Evolutionary conservation across 441 rosid genomes (phyloP).

Genomic region (Syzygium syzygioides): DNA sequence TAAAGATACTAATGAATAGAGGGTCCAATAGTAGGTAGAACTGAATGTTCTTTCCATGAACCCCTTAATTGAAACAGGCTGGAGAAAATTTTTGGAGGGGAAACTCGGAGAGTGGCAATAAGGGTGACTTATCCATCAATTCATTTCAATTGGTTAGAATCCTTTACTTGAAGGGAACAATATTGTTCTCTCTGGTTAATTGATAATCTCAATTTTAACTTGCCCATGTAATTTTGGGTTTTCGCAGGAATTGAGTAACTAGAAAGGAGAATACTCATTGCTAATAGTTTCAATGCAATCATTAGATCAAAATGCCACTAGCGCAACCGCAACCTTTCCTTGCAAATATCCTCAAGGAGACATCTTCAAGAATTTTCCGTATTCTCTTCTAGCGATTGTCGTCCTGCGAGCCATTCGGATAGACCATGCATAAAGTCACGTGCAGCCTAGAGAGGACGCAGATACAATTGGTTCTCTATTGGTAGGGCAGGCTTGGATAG

Average conservation of each 20-base stretch:
- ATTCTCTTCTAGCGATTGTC: neutral
- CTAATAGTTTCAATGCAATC: neutral
- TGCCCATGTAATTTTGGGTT: neutral
- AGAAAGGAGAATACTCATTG: neutral
- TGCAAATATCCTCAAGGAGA: slow-evolving; percentile 33
- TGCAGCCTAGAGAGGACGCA: neutral
- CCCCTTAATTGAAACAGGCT: too few relatives aligned
- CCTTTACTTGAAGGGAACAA: too few relatives aligned
- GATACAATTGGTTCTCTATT: too few relatives aligned
- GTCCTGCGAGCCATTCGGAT: neutral
- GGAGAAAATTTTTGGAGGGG: too few relatives aligned
- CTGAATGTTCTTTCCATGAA: neutral
- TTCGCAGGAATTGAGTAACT: neutral
- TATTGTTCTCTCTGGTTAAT: neutral
- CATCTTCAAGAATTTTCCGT: slow-evolving; percentile 40
- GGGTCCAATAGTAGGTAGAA: neutral
- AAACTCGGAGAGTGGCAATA: too few relatives aligned
- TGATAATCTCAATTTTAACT: neutral
- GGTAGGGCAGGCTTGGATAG: too few relatives aligned
- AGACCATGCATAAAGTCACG: neutral
- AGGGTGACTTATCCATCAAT: neutral
- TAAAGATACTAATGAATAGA: neutral
- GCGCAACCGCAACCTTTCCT: neutral
- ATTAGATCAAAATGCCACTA: neutral
- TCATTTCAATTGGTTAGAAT: too few relatives aligned